A percentile compares a stretch with the other conserved stretches of the same genome.
These are phyloP conservation scores for Rhizopus arrhizus DNA, from an alignment of 371 early-diverging fungal genomes.

Conservation along the genomic window DNA sequence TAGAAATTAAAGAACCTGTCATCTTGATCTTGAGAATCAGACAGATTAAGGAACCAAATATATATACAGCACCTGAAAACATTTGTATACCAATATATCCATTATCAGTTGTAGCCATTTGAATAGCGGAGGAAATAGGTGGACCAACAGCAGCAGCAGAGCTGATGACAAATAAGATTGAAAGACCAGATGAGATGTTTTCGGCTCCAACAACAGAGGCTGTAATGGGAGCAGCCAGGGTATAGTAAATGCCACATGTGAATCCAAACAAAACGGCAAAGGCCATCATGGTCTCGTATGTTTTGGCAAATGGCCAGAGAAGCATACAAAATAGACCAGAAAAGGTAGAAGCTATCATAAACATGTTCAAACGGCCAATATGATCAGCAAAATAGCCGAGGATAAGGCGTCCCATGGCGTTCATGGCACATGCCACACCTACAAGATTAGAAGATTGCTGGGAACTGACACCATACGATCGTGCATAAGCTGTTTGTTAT, in stretches of 20 bases:
- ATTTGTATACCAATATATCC: constrained; percentile 46
- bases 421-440: constrained; percentile 38
- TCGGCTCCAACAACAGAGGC: constrained; percentile 55
- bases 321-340: constrained; percentile 50
- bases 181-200: constrained; percentile 54
- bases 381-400: constrained; percentile 64
- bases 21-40: constrained; percentile 25
- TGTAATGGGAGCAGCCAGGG: constrained; percentile 57
- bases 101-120: constrained; percentile 20
- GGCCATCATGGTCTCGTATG: constrained; percentile 45
- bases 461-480: constrained; percentile 23
- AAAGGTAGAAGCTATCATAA: constrained; percentile 21
- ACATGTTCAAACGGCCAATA: constrained; percentile 61
- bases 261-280: constrained; percentile 56
- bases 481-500: constrained; percentile 20
- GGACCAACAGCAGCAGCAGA: constrained; percentile 37
- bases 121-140: constrained; percentile 41
- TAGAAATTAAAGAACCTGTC: constrained; percentile 28
- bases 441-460: constrained; percentile 33
- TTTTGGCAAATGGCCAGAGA: constrained; percentile 60
- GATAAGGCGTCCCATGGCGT: constrained; percentile 67
- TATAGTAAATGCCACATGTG: constrained; percentile 39
- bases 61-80: constrained; percentile 43
- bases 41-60: constrained; percentile 34
- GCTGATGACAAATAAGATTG: constrained; percentile 57